Evolutionary conservation across 1,284 basidiomycete genomes (phyloP), one percentile per base, ranked within the genome.

Genomic region (Trametes hirsuta): DNA sequence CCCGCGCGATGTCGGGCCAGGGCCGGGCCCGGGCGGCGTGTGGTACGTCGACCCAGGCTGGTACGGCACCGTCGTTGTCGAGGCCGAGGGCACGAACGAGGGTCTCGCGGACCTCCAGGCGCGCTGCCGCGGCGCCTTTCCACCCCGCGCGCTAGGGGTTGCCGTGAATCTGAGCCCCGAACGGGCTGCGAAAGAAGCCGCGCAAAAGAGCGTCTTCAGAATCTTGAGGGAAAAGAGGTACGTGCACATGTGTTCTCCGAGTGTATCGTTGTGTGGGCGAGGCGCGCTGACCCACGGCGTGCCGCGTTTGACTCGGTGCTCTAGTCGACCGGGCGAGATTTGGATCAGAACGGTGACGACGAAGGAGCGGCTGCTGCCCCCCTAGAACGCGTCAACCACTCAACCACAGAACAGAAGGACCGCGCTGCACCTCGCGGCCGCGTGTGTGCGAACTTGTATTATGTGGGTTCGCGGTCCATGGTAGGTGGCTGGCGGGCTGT

Each of bases 21-120:
- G 55, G 35, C 74, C 66, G n/a, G 70, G 55, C 49, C 75, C 64
- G 34, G 72, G 64, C 60, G 66, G 30, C 75, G 80, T 35, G 73
- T 88, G 63, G 84, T 42, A 81, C 39, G 82, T 93, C 15, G 90
- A 94, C 70, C 75, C 84, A 4, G 87, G 87, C 42, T 94, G 91
- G 91, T 90, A 86, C 67, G 91, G 91, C 3, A 86, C 83, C 0
- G 81, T 94, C 52, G 83, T 93, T 24, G 81, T 94, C 24, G 91
- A 93, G 76, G 85, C 88, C 14, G 91, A 93, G 71, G 91, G 91
- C 39, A 93, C 91, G 52, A 89, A 91, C 68, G 91, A 93, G 71
- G 86, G 88, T 6, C 79, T 92, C 22, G 84, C 81, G n/a, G 91
- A 93, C 73, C 76, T 94, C 62, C 88, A 89, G 66, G 81, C 80